Base-by-base conservation (phyloP, 306 rosid species). In the Inga leiocalycina region DNA sequence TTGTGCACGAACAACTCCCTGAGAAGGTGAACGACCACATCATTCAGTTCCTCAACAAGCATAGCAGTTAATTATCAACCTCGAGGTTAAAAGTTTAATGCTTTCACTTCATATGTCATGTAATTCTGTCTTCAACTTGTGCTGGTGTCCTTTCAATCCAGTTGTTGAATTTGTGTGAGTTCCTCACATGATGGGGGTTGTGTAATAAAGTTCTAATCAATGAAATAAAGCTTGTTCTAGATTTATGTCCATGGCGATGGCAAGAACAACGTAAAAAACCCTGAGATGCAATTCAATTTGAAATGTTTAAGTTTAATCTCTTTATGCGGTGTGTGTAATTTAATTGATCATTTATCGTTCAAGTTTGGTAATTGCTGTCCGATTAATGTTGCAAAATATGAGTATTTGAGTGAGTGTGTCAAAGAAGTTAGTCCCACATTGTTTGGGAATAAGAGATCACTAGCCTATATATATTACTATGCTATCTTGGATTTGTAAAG, bases 1-100 rank as follows among this genome's bases (percentile, higher is more conserved):
- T 89, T 84, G 85, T 88, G 51, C 90, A 84, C 4, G 93, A 92
- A 74, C 94, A 91, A 77, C 65, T 84, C 34, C 93, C 91, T 8
- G 85, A 91, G 71, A 80, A 89, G 79, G 83, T 91, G 54, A 91
- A 90, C 86, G 81, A 88, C 77, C 88, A 86, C 70, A 80, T 92
- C 65, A 71, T 91, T 75, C 69, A 79, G 54, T 88, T 90, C 88
- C 88, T 91, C 20, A 76, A 77, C 82, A 89, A 88, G 35, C 91
- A 86, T 51, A 78, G 80, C 27, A 57, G 41, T 84, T 87, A 85
- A 91, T n/a, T 39, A 59, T 64, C 52, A 11, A 27, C 10, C 16
- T 27, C 0, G 75, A 46, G 51, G 81, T 48, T 45, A 11, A n/a
- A 76, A 68, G 59, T 44, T 32, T 48, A 48, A 49, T 59, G 69